Base-by-base conservation (phyloP, 2,329 filamentous ascomycete species). In the Apiospora pterosperma region DNA sequence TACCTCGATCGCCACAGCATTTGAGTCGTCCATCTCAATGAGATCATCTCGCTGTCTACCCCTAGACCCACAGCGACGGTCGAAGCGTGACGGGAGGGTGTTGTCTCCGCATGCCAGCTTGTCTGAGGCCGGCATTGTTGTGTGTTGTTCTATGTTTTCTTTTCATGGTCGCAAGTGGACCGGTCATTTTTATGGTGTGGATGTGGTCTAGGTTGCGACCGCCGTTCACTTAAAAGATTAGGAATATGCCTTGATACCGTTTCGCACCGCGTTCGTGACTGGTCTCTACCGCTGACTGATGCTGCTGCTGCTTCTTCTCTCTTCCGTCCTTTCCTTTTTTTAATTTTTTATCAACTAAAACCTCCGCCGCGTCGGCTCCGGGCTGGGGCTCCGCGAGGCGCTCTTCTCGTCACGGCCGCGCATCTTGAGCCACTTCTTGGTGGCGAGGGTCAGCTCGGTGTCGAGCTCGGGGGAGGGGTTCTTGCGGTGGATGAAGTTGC, bases 401-500 rank as follows among this genome's bases (percentile, higher is more conserved):
- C 92, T 97, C 78, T 93, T 88, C 75, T 90, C 90, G 80, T 97
- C 95, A 72, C 91, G 85, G 23, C 93, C 95, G 67, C 93, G 86
- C 80, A 88, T 81, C 82, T 92, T 92, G 75, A 98, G 82, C 94
- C 95, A 98, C 85, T 98, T 98, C 87, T 97, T 97, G 68, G 95
- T 98, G 73, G 88, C 88, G 71, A 98, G 85, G 68, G 91, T 89
- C 71, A 99, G 79, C 71, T 99, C 96, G 68, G 90, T 83, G 67
- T 99, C 96, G 72, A 99, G 82, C 81, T 98, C 95, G 12, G 92
- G 84, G 71, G 87, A 88, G 4, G 96, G 96, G 76, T 98, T 96
- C 84, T 99, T 99, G 75, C 96, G 88, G 78, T 99, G 96, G 70
- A 99, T 99, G 79, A 99, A 99, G 79, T 99, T 99, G 85, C 96